Percentiles rank a stretch among this genome's conserved stretches.
Evolutionary conservation across 164 flowering plant species (phyloP).

Genomic region (Cinnamomum micranthum): DNA sequence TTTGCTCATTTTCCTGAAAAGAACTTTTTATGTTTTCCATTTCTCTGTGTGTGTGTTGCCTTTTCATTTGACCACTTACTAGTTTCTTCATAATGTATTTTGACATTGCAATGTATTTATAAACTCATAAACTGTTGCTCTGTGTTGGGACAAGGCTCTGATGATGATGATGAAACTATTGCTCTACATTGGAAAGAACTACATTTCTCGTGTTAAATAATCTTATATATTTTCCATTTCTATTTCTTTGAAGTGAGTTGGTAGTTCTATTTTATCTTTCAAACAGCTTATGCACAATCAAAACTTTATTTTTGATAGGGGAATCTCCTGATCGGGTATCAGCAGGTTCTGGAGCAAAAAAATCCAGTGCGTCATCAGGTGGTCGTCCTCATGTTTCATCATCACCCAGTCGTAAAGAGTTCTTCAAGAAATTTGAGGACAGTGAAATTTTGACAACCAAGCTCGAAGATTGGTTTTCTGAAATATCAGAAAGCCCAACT

Average conservation of each 20-base stretch:
- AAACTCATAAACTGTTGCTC: background rate
- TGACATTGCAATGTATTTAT: background rate
- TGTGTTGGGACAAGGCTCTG: background rate
- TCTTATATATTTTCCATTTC: background rate
- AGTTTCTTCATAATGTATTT: background rate
- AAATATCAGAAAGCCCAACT: slow-evolving; percentile 32
- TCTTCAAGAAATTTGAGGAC: slow-evolving; percentile 64
- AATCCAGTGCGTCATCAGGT: slow-evolving; percentile 63
- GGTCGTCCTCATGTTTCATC: slow-evolving; percentile 28
- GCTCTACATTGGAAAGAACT: background rate
- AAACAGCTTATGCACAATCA: background rate
- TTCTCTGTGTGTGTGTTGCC: no score
- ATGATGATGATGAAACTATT: background rate
- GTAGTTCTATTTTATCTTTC: background rate
- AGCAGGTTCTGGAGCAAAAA: slow-evolving; percentile 67
- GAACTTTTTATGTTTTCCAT: no score
- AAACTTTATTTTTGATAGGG: slow-evolving; percentile 35
- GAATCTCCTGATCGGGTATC: slow-evolving; percentile 69
- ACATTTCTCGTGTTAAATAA: no score
- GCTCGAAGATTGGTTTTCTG: slow-evolving; percentile 59
- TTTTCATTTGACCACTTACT: no score
- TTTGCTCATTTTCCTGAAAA: no score
- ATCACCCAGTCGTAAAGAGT: slow-evolving; percentile 52
- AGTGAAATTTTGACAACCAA: slow-evolving; percentile 45
- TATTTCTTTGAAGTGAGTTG: background rate